These are phyloP conservation scores for Erythrobasidium yunnanense DNA, from an alignment of 768 basidiomycete genomes.

Conservation along the genomic window DNA sequence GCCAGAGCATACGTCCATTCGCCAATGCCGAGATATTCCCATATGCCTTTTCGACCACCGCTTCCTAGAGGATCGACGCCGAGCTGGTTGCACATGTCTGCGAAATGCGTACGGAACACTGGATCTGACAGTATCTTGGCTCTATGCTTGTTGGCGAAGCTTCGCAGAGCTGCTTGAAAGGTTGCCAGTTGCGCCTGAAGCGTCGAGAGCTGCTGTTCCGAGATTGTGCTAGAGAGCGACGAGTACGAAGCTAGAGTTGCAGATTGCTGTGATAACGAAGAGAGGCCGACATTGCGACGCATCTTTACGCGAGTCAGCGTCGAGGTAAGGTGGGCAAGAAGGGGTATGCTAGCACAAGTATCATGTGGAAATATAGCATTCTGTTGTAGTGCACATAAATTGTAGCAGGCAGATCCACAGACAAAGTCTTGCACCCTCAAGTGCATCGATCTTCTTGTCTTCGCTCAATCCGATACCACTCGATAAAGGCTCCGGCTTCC, in stretches of 20 bases:
- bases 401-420: no score
- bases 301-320: no score
- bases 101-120: conserved; percentile 78
- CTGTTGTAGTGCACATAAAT: no score
- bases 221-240: conserved; percentile 66
- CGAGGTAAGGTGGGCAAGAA: no score
- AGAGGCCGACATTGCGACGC: conserved; percentile 64
- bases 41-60: conserved; percentile 53
- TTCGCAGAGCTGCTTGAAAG: conserved; percentile 66
- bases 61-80: conserved; percentile 74
- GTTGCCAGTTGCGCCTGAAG: conserved; percentile 71
- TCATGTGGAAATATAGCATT: no score
- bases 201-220: conserved; percentile 61
- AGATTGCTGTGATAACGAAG: conserved; percentile 79
- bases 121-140: conserved; percentile 74
- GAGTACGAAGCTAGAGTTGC: conserved; percentile 70
- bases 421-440: no score
- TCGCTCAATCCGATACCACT: no score
- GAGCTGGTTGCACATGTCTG: conserved; percentile 88
- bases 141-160: conserved; percentile 73
- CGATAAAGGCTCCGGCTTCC: no score
- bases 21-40: conserved; percentile 72
- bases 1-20: conserved; percentile 96
- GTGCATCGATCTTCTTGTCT: no score
- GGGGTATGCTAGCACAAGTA: no score